Conservation (phyloP, 805 yeast species). For the Debaryomyces tyrocola region DNA sequence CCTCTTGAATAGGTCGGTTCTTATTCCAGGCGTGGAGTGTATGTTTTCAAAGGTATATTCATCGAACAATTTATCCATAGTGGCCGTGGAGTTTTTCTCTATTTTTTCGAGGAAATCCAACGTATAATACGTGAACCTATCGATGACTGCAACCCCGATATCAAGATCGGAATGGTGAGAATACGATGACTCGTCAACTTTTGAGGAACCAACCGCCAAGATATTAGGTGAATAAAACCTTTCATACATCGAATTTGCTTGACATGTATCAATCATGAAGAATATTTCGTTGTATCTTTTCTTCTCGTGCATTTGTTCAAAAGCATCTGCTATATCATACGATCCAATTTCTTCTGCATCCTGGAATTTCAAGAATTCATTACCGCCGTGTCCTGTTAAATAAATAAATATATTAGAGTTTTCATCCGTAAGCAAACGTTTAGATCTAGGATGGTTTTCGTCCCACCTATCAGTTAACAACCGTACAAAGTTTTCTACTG, state of each 20-base stretch:
- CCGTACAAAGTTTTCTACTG: conserved; percentile 94
- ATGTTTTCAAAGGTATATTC: conserved; percentile 82
- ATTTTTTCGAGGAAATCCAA: conserved; percentile 84
- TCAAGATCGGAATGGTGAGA: conserved; percentile 96
- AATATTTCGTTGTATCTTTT: conserved; percentile 91
- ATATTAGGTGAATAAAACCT: conserved; percentile 90
- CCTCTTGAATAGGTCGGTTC: conserved; percentile 74
- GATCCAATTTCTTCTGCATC: conserved; percentile 98
- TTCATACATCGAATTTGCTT: conserved; percentile 97
- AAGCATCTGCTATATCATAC: conserved; percentile 94
- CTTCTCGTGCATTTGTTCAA: conserved; percentile 95
- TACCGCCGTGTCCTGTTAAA: conserved; percentile 98
- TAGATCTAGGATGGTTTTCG: conserved; percentile 88
- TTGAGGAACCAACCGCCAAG: conserved; percentile 89
- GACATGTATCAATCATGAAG: conserved; percentile 98
- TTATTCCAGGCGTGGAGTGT: conserved; percentile 91
- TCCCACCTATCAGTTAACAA: conserved; percentile 95
- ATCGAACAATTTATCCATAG: conserved; percentile 81
- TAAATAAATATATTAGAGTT: conserved; percentile 91
- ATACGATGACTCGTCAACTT: conserved; percentile 83
- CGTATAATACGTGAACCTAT: conserved; percentile 90
- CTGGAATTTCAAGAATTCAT: conserved; percentile 94
- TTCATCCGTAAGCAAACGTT: conserved; percentile 88
- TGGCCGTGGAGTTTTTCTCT: conserved; percentile 68
- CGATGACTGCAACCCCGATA: conserved; percentile 97